A percentile compares a stretch with the other conserved stretches of the same genome.
Conservation (phyloP, 2,329 filamentous ascomycete genomes). For the Grosmannia clavigera region DNA sequence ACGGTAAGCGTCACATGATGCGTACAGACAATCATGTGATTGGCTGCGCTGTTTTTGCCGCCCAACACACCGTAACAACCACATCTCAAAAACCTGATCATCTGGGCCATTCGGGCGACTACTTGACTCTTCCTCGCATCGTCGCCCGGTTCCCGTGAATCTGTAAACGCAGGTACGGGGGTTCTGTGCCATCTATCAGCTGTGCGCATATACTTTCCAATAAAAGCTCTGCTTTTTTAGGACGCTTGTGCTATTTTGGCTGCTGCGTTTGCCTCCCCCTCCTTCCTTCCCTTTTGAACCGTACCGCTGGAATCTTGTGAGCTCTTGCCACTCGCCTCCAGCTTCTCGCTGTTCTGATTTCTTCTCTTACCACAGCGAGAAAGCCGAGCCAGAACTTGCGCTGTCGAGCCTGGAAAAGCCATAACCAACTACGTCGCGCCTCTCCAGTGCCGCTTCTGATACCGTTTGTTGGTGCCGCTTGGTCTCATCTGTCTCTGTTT, state of each 20-base stretch:
- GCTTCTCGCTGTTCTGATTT: background rate
- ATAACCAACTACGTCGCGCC: background rate
- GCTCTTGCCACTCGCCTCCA: background rate
- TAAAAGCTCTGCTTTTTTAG: background rate
- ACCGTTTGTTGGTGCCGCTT: background rate
- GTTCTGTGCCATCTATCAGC: background rate
- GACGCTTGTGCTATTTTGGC: background rate
- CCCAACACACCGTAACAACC: slow-evolving; percentile 1
- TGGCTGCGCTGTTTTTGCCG: background rate
- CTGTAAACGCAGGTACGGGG: background rate
- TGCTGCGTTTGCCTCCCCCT: background rate
- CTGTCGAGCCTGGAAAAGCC: background rate
- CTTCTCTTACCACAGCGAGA: background rate
- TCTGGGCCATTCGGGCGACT: background rate
- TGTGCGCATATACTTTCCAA: background rate
- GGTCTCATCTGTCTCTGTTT: background rate
- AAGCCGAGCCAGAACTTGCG: background rate
- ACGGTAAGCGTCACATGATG: background rate
- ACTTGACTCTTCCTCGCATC: background rate
- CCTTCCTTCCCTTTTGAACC: background rate
- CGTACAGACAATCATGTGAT: background rate
- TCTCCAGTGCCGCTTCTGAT: background rate
- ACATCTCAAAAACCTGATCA: background rate
- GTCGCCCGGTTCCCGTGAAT: background rate
- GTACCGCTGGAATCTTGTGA: background rate